A percentile compares a stretch with the other conserved stretches of the same genome.
Conservation (phyloP, 2,329 filamentous ascomycete species). For the Tolypocladium guangdongense region DNA sequence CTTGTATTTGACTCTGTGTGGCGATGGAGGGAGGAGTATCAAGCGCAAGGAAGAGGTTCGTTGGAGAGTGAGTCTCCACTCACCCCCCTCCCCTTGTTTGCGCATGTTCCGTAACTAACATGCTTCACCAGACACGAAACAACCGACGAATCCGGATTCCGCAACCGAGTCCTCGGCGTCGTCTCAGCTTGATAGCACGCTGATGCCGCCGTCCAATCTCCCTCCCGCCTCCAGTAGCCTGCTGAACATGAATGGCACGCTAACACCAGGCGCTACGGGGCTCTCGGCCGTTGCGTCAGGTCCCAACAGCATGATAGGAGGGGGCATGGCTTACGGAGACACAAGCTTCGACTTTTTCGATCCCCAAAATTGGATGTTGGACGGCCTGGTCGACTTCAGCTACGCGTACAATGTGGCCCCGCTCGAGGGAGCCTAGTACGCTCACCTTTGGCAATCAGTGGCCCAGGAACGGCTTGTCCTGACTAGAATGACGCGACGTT, state of each 20-base stretch:
- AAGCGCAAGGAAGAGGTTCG: slow-evolving; percentile 56
- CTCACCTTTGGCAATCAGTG: background rate
- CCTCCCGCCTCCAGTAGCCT: slow-evolving; percentile 32
- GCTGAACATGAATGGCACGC: slow-evolving; percentile 36
- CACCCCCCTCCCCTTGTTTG: background rate
- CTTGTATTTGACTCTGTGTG: slow-evolving; percentile 77
- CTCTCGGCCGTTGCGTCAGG: slow-evolving; percentile 27
- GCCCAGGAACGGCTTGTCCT: background rate
- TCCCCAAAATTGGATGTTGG: slow-evolving; percentile 86
- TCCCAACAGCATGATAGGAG: slow-evolving; percentile 35
- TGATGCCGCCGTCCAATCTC: slow-evolving; percentile 29
- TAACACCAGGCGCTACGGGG: slow-evolving; percentile 40
- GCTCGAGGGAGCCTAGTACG: slow-evolving; percentile 37
- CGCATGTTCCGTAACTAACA: background rate
- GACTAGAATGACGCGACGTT: background rate
- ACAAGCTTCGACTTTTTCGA: slow-evolving; percentile 82
- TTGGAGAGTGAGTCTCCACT: slow-evolving; percentile 51
- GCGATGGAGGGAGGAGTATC: slow-evolving; percentile 74
- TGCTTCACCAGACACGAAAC: slow-evolving; percentile 55
- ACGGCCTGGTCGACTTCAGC: slow-evolving; percentile 73
- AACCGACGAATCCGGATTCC: slow-evolving; percentile 77
- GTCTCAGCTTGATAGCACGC: slow-evolving; percentile 51
- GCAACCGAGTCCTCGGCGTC: slow-evolving; percentile 61
- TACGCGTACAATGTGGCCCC: slow-evolving; percentile 46
- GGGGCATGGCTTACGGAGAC: slow-evolving; percentile 48